phyloP scores from a whole-genome alignment of 371 early-diverging fungal genomes.

The Amoeboaphelidium protococcarum region DNA sequence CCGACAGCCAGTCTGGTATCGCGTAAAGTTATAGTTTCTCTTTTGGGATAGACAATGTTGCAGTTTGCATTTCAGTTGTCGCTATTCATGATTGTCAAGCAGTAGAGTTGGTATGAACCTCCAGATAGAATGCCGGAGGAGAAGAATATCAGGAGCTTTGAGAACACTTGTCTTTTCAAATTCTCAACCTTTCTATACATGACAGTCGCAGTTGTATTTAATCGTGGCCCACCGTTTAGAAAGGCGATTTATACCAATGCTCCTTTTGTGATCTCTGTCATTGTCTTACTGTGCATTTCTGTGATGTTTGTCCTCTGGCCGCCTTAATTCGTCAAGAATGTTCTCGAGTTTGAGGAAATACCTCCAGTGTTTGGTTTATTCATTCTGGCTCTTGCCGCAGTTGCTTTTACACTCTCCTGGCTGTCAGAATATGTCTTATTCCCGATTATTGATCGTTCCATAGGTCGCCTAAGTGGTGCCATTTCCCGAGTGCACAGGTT shows the following conservation, averaged over 20 bases:
- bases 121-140: conserved; percentile 33
- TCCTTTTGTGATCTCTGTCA: conserved; percentile 10
- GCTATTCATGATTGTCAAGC: conserved; percentile 34
- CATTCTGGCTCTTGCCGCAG: conserved; percentile 16
- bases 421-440: conserved; percentile 20
- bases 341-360: conserved; percentile 25
- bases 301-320: not conserved
- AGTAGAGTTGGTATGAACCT: conserved; percentile 16
- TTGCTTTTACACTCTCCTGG: conserved; percentile 19
- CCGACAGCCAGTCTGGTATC: conserved; percentile 82
- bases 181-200: conserved; percentile 76
- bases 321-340: conserved; percentile 7
- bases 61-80: conserved; percentile 42
- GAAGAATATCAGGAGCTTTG: conserved; percentile 37
- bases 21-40: conserved; percentile 58
- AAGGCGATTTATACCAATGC: conserved; percentile 44
- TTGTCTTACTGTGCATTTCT: not conserved
- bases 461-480: too few relatives aligned
- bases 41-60: conserved; percentile 63
- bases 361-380: conserved; percentile 19
- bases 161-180: conserved; percentile 71
- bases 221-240: conserved; percentile 80
- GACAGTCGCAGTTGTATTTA: conserved; percentile 59
- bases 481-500: too few relatives aligned
- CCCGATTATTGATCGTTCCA: conserved; percentile 6